Percentiles rank a stretch among this genome's conserved stretches.
phyloP scores from a whole-genome alignment of 148 eudicot genomes.

The Chenopodium suecicum region DNA sequence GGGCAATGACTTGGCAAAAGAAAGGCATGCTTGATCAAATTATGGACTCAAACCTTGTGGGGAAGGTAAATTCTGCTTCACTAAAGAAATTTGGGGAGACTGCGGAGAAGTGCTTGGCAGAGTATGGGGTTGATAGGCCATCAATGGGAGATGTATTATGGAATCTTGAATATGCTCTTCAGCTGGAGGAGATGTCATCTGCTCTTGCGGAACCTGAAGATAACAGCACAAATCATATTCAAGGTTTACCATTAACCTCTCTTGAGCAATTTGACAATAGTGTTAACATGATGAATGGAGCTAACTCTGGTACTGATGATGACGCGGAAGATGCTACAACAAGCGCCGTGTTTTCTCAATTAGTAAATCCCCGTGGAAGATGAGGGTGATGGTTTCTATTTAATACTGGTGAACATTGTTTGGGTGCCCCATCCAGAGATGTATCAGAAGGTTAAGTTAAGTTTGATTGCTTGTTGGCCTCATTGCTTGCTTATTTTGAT shows the following conservation, averaged over 20 bases:
- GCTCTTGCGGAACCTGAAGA: constrained; percentile 83
- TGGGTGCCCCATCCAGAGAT: constrained; percentile 17
- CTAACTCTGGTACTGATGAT: constrained; percentile 66
- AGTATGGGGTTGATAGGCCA: constrained; percentile 92
- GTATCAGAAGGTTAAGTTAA: constrained; percentile 21
- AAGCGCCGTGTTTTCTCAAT: constrained; percentile 89
- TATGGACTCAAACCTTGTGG: constrained; percentile 67
- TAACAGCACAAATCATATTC: constrained; percentile 90
- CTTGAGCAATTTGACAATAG: constrained; percentile 78
- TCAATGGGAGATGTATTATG: constrained; percentile 97
- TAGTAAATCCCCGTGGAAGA: constrained; percentile 96
- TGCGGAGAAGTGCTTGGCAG: constrained; percentile 90
- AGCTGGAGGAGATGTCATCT: constrained; percentile 84
- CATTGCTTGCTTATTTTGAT: constrained; percentile 27
- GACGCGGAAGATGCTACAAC: constrained; percentile 87
- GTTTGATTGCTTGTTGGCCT: constrained; percentile 23
- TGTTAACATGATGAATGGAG: constrained; percentile 60
- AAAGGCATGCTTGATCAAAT: constrained; percentile 95
- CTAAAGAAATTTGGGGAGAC: constrained; percentile 91
- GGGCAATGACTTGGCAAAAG: constrained; percentile 99
- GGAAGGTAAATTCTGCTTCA: constrained; percentile 73
- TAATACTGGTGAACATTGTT: not conserved
- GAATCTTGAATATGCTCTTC: constrained; percentile 95
- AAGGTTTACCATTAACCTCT: constrained; percentile 54
- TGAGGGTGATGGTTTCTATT: constrained; percentile 31